Evolutionary conservation across 306 rosid genomes (phyloP).

Genomic region (Cajanus cajan): DNA sequence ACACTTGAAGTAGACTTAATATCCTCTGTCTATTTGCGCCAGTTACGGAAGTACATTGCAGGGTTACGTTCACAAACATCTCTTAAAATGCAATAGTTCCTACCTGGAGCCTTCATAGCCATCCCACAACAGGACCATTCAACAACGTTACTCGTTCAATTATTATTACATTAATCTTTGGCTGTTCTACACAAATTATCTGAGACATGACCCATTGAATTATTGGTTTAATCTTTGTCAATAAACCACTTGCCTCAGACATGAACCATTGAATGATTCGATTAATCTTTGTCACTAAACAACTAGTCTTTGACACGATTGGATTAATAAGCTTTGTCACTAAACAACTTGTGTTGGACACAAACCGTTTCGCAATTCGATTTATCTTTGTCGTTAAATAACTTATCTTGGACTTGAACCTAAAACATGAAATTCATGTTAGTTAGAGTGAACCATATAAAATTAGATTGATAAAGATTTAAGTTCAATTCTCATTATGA

Average conservation of each 20-base stretch:
- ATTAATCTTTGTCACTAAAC: too few relatives aligned
- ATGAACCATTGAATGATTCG: too few relatives aligned
- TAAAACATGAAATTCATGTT: not conserved
- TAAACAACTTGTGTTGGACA: not conserved
- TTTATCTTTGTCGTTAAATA: not conserved
- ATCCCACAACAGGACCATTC: not conserved
- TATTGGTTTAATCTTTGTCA: too few relatives aligned
- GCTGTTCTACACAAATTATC: not conserved
- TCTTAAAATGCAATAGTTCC: not conserved
- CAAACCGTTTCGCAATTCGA: not conserved
- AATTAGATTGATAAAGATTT: too few relatives aligned
- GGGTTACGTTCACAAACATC: conserved; percentile 32
- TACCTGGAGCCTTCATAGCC: conserved; percentile 35
- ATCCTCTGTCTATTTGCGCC: too few relatives aligned
- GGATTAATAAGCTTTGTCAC: not conserved
- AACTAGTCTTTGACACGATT: too few relatives aligned
- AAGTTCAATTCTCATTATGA: too few relatives aligned
- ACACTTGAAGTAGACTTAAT: too few relatives aligned
- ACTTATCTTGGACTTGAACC: not conserved
- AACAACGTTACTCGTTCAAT: too few relatives aligned
- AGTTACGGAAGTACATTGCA: conserved; percentile 5
- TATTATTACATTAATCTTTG: not conserved
- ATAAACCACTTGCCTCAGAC: too few relatives aligned
- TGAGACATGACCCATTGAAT: too few relatives aligned
- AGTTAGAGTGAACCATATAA: not conserved